phyloP scores from a whole-genome alignment of 2,329 filamentous ascomycete genomes.

The Trichoderma oligosporum region DNA sequence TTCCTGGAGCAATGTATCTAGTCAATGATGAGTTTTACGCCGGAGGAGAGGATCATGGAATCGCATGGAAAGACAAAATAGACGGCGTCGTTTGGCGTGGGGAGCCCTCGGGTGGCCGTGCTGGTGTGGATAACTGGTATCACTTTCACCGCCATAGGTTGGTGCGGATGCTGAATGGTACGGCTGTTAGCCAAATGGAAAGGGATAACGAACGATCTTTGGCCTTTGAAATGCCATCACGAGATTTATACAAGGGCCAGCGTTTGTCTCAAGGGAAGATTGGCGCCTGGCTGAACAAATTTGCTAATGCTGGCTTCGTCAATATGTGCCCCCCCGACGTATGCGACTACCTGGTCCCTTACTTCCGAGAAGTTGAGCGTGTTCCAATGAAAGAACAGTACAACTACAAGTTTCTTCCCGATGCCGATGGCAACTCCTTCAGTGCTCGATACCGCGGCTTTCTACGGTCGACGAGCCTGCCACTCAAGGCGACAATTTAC shows the following conservation, averaged over 20 bases:
- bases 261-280: constrained; percentile 33
- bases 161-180: constrained; percentile 64
- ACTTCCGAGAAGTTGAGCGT: constrained; percentile 32
- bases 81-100: constrained; percentile 61
- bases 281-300: constrained; percentile 40
- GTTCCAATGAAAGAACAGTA: constrained; percentile 49
- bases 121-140: constrained; percentile 56
- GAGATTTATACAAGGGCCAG: constrained; percentile 42
- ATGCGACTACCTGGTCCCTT: constrained; percentile 40
- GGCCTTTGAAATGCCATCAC: constrained; percentile 49
- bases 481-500: constrained; percentile 69
- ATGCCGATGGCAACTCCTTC: constrained; percentile 67
- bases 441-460: constrained; percentile 61
- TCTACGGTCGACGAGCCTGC: constrained; percentile 59
- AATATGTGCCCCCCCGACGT: constrained; percentile 37
- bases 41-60: constrained; percentile 52
- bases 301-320: constrained; percentile 45
- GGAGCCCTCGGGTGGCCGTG: constrained; percentile 57
- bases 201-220: constrained; percentile 35
- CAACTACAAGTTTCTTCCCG: constrained; percentile 61
- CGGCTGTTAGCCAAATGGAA: constrained; percentile 50
- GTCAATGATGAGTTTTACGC: constrained; percentile 55
- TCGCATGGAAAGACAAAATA: constrained; percentile 55
- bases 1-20: constrained; percentile 63
- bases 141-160: constrained; percentile 70